These are phyloP conservation scores for Wickerhamiella dianesei DNA, from an alignment of 805 yeast species.

Conservation along the genomic window DNA sequence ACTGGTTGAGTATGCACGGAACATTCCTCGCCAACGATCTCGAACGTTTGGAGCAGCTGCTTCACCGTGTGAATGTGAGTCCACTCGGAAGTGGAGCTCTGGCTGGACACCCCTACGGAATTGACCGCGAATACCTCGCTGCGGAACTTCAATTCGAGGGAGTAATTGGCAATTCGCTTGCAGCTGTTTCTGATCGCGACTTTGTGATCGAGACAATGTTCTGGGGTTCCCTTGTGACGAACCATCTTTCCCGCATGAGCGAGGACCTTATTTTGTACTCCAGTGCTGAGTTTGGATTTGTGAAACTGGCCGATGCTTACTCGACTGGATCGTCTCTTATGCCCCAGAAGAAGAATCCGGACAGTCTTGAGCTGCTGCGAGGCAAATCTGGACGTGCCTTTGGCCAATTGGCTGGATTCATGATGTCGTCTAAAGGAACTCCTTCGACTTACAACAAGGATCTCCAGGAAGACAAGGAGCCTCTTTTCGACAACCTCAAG, in stretches of 20 bases:
- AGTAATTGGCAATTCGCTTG: constrained; percentile 85
- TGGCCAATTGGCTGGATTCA: constrained; percentile 87
- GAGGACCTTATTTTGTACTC: constrained; percentile 95
- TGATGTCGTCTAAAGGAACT: constrained; percentile 92
- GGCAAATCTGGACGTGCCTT: constrained; percentile 97
- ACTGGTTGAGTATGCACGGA: constrained; percentile 89
- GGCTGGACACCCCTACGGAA: constrained; percentile 99
- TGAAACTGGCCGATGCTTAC: constrained; percentile 89
- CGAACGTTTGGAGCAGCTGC: constrained; percentile 67
- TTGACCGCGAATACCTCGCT: constrained; percentile 85
- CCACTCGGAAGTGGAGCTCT: constrained; percentile 97
- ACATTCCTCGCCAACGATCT: constrained; percentile 88
- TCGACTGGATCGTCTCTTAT: constrained; percentile 96
- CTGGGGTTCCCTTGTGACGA: constrained; percentile 91
- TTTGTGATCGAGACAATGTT: constrained; percentile 91
- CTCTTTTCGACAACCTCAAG: constrained; percentile 78
- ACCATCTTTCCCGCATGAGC: constrained; percentile 84
- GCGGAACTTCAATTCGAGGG: constrained; percentile 63
- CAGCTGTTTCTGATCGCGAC: constrained; percentile 97
- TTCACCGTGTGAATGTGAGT: constrained; percentile 68
- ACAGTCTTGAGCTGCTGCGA: constrained; percentile 83
- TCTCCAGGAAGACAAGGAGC: constrained; percentile 98
- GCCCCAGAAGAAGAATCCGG: constrained; percentile 99
- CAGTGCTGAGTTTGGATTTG: constrained; percentile 92
- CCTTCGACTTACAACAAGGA: constrained; percentile 98